phyloP scores from a whole-genome alignment of 1,284 basidiomycete genomes.

The Chondrostereum purpureum region DNA sequence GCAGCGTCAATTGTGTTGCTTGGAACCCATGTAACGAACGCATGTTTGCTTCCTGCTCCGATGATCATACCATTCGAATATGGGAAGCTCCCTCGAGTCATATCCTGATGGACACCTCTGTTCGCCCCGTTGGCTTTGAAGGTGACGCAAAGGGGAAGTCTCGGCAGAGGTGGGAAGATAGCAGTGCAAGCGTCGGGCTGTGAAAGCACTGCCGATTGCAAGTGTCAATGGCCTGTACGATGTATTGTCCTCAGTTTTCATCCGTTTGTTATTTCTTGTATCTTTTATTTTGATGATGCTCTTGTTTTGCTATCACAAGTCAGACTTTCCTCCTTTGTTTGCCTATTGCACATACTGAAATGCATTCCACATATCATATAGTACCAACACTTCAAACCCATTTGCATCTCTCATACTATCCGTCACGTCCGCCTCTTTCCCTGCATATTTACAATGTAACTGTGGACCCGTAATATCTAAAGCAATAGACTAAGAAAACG shows the following conservation, averaged over 20 bases:
- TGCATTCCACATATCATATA: not conserved
- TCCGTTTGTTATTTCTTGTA: too few species aligned
- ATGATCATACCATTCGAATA: constrained; percentile 80
- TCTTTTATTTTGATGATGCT: too few species aligned
- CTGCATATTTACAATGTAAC: constrained; percentile 6
- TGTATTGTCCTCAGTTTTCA: too few species aligned
- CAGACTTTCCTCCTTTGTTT: too few species aligned
- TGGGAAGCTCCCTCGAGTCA: constrained; percentile 61
- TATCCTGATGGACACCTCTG: constrained; percentile 15
- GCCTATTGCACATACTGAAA: too few species aligned
- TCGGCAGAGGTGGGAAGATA: constrained; percentile 42
- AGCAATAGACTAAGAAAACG: too few species aligned
- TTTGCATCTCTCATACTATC: too few species aligned
- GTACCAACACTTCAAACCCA: too few species aligned
- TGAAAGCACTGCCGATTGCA: too few species aligned
- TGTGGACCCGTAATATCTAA: constrained; percentile 9
- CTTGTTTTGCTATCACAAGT: not conserved
- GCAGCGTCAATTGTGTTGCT: constrained; percentile 91
- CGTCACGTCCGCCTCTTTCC: constrained; percentile 8
- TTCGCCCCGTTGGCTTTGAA: constrained; percentile 9
- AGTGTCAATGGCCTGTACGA: too few species aligned
- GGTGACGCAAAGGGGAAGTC: constrained; percentile 67
- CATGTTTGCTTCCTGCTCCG: constrained; percentile 93
- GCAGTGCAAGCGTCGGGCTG: too few species aligned
- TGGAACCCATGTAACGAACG: constrained; percentile 87